Evolutionary conservation across 352 stramenopile genomes (phyloP), one percentile per base, ranked within the genome.

Genomic region (Phytophthora sp.): DNA sequence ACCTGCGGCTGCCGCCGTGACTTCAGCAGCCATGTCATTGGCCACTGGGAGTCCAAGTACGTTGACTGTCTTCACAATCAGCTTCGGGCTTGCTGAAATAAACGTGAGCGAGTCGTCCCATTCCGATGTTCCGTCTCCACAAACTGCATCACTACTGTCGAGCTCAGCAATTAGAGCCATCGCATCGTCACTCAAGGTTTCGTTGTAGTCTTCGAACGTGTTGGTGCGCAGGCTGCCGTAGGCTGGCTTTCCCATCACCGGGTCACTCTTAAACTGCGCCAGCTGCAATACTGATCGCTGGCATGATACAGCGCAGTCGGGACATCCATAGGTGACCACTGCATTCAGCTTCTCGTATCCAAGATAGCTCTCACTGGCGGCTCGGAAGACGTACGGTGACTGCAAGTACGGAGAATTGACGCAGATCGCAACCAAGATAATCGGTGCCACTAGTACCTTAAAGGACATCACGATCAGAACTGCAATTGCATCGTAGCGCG

Each of bases 391-490:
- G 56, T 77, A 77, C 26, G 69, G 69, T 6, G 59, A 73, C 51
- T 74, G 63, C 46, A 77, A 49, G 50, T 77, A 77, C 18, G 57
- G 59, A 2, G 69, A 74, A 23, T 77, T 77, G 38, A 71, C 38
- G 33, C 69, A 77, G 42, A 77, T 74, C 8, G 59, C 55, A 0
- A 77, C 51, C 36, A 77, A 38, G 41, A 77, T 74, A 42, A 77
- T 67, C 38, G 69, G 69, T 0, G 69, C 69, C 18, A 77, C 44
- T 12, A 77, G 56, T 38, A 77, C 69, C 55, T 77, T 77, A 56
- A 77, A 71, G 16, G 65, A 72, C 69, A 77, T 77, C 16, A 77
- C 69, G 29, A 77, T 24, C 15, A 77, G 52, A 20, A 77, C 69
- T 4, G 69, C 65, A 26, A 77, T 64, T 4, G 65, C 65, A 52